Percentiles rank a stretch among this genome's conserved stretches.
Evolutionary conservation across 1,139 yeast species (phyloP).

Genomic region (Entelexis paramagnoliae): DNA sequence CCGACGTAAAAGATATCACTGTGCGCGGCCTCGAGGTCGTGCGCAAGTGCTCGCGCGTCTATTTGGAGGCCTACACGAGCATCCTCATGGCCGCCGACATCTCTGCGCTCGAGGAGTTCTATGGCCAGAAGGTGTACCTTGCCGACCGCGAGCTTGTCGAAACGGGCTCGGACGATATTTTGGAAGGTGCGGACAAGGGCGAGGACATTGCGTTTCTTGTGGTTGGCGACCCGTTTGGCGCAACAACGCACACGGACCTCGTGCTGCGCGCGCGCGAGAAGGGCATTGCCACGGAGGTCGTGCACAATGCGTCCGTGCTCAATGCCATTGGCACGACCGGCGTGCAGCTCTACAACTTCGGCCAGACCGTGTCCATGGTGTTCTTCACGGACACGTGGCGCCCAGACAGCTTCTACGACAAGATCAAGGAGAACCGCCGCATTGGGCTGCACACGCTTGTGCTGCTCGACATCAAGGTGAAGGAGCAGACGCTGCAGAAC

Average conservation of each 20-base stretch:
- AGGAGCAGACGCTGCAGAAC: constrained; percentile 90
- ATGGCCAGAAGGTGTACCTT: constrained; percentile 72
- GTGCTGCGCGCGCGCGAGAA: constrained; percentile 82
- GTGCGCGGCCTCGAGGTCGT: constrained; percentile 87
- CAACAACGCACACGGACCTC: constrained; percentile 93
- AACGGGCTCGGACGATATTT: constrained; percentile 70
- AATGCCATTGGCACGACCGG: constrained; percentile 99
- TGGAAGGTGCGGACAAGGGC: constrained; percentile 54
- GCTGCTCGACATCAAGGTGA: constrained; percentile 84
- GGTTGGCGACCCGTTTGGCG: constrained; percentile 97
- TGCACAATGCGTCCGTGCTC: constrained; percentile 96
- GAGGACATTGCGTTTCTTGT: constrained; percentile 89
- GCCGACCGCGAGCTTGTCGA: constrained; percentile 96
- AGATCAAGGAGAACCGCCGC: constrained; percentile 76
- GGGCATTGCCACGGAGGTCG: constrained; percentile 63
- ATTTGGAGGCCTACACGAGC: constrained; percentile 90
- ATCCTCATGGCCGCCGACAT: constrained; percentile 86
- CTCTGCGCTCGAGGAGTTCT: constrained; percentile 53
- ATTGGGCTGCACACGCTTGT: constrained; percentile 87
- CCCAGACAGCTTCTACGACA: constrained; percentile 89
- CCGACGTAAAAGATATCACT: constrained; percentile 82
- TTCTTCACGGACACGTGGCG: constrained; percentile 93
- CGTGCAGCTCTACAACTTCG: constrained; percentile 84
- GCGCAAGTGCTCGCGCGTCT: constrained; percentile 72
- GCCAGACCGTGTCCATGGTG: constrained; percentile 91